These are phyloP conservation scores for Salicornia ramosissima DNA, from an alignment of 148 eudicot species.

Conservation along the genomic window DNA sequence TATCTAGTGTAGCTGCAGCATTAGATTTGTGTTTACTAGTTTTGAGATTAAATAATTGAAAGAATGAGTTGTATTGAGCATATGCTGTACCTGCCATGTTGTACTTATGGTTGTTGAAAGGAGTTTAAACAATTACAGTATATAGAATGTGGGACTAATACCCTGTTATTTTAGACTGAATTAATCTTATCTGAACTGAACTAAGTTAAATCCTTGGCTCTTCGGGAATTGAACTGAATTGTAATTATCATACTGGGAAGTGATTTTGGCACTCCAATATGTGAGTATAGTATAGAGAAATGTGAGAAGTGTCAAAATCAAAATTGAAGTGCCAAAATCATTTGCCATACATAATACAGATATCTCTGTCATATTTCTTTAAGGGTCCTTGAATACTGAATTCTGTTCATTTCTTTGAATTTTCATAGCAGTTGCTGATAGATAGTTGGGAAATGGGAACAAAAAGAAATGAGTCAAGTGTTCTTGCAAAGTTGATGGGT, in stretches of 20 bases:
- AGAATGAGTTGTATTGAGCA: slow-evolving; percentile 10
- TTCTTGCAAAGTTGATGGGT: slow-evolving; percentile 63
- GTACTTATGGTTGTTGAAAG: slow-evolving; percentile 1
- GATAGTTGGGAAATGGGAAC: slow-evolving; percentile 26
- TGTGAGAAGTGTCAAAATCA: no score
- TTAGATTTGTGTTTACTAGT: slow-evolving; percentile 1
- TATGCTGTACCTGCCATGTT: background rate
- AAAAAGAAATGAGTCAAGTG: slow-evolving; percentile 38
- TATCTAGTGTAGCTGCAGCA: background rate
- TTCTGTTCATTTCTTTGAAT: background rate
- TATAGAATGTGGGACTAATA: background rate
- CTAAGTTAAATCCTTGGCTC: no score
- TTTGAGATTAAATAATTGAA: background rate
- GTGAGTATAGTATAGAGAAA: no score
- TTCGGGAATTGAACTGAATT: no score
- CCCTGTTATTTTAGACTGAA: no score
- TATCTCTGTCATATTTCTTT: slow-evolving; percentile 1
- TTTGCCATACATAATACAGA: no score
- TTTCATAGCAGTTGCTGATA: background rate
- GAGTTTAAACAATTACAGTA: background rate
- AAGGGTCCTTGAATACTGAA: slow-evolving; percentile 12
- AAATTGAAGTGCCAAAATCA: no score
- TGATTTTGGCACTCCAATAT: no score
- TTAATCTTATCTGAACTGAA: no score
- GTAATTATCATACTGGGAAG: no score